Evolutionary conservation across 2,329 filamentous ascomycete species (phyloP).

Genomic region (Exophiala spinifera): DNA sequence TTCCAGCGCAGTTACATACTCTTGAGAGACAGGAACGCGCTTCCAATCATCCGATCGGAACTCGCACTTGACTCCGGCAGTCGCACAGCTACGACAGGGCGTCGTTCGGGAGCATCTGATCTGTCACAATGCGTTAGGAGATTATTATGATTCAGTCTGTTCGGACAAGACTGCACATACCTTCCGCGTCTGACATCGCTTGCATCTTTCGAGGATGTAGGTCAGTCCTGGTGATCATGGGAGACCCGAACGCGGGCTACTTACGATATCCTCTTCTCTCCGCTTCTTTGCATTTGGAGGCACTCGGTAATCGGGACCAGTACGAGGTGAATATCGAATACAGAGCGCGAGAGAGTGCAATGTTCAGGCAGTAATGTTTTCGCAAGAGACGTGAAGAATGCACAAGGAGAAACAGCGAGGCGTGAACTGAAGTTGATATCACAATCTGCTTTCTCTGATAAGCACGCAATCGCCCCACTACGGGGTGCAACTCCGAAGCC

Average conservation of each 20-base stretch:
- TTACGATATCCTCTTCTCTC: conserved; percentile 12
- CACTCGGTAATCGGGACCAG: no score
- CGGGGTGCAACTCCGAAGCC: conserved; percentile 13
- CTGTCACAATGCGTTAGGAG: not conserved
- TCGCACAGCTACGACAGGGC: conserved; percentile 7
- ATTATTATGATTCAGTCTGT: no score
- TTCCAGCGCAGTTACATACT: conserved; percentile 9
- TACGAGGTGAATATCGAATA: no score
- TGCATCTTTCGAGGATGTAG: conserved; percentile 5
- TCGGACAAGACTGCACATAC: not conserved
- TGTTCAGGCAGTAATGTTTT: no score
- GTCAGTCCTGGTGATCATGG: not conserved
- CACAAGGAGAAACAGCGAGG: not conserved
- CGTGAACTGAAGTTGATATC: not conserved
- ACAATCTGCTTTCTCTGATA: not conserved
- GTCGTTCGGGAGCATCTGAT: conserved; percentile 15
- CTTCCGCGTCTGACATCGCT: conserved; percentile 13
- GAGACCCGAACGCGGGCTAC: not conserved
- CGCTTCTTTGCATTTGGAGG: conserved; percentile 2
- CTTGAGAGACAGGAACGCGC: conserved; percentile 4
- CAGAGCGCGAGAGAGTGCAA: no score
- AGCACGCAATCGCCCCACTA: conserved; percentile 7
- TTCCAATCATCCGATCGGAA: conserved; percentile 14
- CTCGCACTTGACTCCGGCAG: conserved; percentile 9
- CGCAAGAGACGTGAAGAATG: not conserved